Conservation (phyloP, 164 flowering plant species). For the Aristolochia fimbriata region DNA sequence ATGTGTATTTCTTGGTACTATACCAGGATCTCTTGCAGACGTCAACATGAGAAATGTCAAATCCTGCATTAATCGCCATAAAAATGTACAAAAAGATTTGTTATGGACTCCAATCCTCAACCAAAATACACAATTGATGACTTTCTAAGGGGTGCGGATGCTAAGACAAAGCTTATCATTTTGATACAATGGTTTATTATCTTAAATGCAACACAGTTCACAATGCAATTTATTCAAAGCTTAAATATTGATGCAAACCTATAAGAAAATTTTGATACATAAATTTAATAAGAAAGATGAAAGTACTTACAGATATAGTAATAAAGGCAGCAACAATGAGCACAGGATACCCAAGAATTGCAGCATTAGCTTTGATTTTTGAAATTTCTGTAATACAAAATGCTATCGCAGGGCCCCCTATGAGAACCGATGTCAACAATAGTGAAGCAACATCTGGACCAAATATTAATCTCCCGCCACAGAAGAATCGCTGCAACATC, state of each 20-base stretch:
- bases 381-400: slow-evolving; percentile 38
- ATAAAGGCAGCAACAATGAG: slow-evolving; percentile 33
- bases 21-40: slow-evolving; percentile 91
- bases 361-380: slow-evolving; percentile 18
- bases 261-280: not conserved
- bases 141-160: too few relatives aligned
- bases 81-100: not conserved
- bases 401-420: slow-evolving; percentile 63
- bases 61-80: slow-evolving; percentile 46
- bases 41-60: slow-evolving; percentile 66
- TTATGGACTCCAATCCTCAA: not conserved
- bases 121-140: too few relatives aligned
- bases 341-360: slow-evolving; percentile 27
- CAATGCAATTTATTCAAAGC: not conserved
- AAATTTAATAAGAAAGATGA: not conserved
- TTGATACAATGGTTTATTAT: too few relatives aligned
- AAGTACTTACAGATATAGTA: slow-evolving; percentile 46
- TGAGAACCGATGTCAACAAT: slow-evolving; percentile 45
- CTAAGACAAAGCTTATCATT: too few relatives aligned
- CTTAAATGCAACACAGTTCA: too few relatives aligned
- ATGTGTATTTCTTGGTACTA: slow-evolving; percentile 58
- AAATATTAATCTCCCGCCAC: slow-evolving; percentile 77
- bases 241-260: not conserved
- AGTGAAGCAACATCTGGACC: slow-evolving; percentile 88
- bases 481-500: slow-evolving; percentile 61